Percentiles rank a stretch among this genome's conserved stretches.
These are phyloP conservation scores for Starmerella gropengiesseri DNA, from an alignment of 805 yeast genomes.

Conservation along the genomic window DNA sequence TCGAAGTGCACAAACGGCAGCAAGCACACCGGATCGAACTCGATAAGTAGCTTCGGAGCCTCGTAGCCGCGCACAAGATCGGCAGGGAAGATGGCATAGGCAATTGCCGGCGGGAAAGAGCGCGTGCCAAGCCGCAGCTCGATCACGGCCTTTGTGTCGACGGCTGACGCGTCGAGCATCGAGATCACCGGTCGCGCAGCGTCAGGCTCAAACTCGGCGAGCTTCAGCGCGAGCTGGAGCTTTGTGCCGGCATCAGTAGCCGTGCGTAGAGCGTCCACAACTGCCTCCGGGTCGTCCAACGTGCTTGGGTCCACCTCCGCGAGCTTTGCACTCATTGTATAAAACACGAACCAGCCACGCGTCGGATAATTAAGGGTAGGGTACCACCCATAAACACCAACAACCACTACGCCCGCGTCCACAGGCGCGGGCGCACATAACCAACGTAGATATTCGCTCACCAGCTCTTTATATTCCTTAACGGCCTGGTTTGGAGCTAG, in stretches of 20 bases:
- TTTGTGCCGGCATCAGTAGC: slow-evolving; percentile 11
- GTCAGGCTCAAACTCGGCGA: slow-evolving; percentile 19
- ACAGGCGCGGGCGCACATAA: too few relatives aligned
- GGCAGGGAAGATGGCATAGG: slow-evolving; percentile 84
- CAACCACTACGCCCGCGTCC: too few relatives aligned
- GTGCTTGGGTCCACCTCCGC: background rate
- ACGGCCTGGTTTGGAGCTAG: too few relatives aligned
- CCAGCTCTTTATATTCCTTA: too few relatives aligned
- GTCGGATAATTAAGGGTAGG: too few relatives aligned
- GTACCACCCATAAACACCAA: too few relatives aligned
- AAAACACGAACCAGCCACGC: too few relatives aligned
- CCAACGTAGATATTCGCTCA: too few relatives aligned
- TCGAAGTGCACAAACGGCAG: slow-evolving; percentile 58
- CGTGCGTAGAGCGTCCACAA: slow-evolving; percentile 5
- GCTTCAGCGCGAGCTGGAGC: slow-evolving; percentile 16
- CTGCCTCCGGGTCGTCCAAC: slow-evolving; percentile 3
- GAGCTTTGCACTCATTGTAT: background rate
- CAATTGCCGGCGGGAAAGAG: slow-evolving; percentile 60
- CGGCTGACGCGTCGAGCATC: slow-evolving; percentile 17
- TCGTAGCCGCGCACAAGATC: slow-evolving; percentile 81
- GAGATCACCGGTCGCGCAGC: slow-evolving; percentile 16
- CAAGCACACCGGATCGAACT: slow-evolving; percentile 65
- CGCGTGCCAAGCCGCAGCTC: slow-evolving; percentile 18
- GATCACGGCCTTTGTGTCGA: slow-evolving; percentile 22
- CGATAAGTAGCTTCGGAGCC: slow-evolving; percentile 47